Evolutionary conservation across 2,329 filamentous ascomycete genomes (phyloP).

Genomic region (Hypoxylon sp.): DNA sequence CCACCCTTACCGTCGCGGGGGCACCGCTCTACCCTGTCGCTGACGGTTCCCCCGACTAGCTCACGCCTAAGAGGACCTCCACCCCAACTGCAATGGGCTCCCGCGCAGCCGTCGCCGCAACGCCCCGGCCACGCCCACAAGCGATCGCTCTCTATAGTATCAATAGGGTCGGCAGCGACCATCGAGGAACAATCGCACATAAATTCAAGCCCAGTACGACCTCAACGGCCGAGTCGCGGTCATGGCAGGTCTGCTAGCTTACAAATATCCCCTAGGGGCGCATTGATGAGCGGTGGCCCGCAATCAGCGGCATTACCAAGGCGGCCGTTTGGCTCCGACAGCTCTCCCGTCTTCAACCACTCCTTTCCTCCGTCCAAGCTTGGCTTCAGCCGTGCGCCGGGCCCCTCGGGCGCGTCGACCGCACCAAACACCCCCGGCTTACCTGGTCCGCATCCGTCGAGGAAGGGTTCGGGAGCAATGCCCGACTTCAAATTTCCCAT

Average conservation of each 20-base stretch:
- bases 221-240: constrained; percentile 64
- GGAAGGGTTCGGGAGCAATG: constrained; percentile 54
- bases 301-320: constrained; percentile 52
- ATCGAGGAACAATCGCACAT: constrained; percentile 55
- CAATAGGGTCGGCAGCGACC: constrained; percentile 67
- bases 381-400: constrained; percentile 49
- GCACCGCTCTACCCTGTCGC: constrained; percentile 73
- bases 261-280: constrained; percentile 69
- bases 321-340: constrained; percentile 54
- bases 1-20: constrained; percentile 59
- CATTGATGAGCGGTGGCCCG: constrained; percentile 54
- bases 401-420: constrained; percentile 53
- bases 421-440: constrained; percentile 55
- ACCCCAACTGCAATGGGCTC: constrained; percentile 56
- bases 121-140: constrained; percentile 68
- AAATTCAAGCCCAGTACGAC: constrained; percentile 52
- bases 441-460: constrained; percentile 50
- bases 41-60: constrained; percentile 60
- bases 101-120: constrained; percentile 40
- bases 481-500: constrained; percentile 67
- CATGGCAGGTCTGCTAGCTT: constrained; percentile 84
- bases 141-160: constrained; percentile 83
- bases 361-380: constrained; percentile 62
- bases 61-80: constrained; percentile 56
- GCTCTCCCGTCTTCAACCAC: constrained; percentile 60